phyloP scores from a whole-genome alignment of 352 stramenopile species.

The Pythium chondricola region DNA sequence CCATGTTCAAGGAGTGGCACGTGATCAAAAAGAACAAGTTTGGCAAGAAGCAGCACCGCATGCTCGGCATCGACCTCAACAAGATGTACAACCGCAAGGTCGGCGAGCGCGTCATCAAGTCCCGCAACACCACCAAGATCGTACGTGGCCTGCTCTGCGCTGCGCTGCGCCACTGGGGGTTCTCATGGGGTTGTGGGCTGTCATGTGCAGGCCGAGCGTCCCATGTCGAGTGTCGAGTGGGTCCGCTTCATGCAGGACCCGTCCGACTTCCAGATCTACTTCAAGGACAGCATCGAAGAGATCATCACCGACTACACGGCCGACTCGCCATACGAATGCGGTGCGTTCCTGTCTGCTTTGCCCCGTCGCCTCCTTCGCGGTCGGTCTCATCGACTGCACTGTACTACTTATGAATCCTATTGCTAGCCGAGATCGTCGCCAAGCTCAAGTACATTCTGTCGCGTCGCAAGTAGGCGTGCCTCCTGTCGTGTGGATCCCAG shows the following conservation, averaged over 20 bases:
- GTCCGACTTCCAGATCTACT: constrained; percentile 87
- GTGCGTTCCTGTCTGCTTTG: constrained; percentile 29
- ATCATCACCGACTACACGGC: constrained; percentile 87
- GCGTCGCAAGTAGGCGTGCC: constrained; percentile 48
- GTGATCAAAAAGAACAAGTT: constrained; percentile 92
- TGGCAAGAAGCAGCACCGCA: constrained; percentile 84
- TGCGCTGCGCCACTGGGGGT: too few relatives aligned
- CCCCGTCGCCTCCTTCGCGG: background rate
- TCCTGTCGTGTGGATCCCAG: background rate
- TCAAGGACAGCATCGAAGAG: constrained; percentile 84
- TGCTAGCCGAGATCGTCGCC: constrained; percentile 84
- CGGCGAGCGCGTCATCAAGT: constrained; percentile 85
- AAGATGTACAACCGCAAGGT: constrained; percentile 90
- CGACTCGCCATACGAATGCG: constrained; percentile 85
- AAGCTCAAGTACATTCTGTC: constrained; percentile 90
- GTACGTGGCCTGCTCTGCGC: constrained; percentile 38
- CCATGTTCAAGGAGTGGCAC: constrained; percentile 89
- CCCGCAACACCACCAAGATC: constrained; percentile 84
- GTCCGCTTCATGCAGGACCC: constrained; percentile 83
- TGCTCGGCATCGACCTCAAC: constrained; percentile 85
- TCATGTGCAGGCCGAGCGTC: constrained; percentile 57
- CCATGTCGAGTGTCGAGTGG: constrained; percentile 82
- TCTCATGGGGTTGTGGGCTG: too few relatives aligned
- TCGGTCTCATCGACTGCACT: constrained; percentile 4
- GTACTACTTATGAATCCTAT: too few relatives aligned